A percentile compares a stretch with the other conserved stretches of the same genome.
Evolutionary conservation across 352 stramenopile species (phyloP).

Genomic region (Globisporangium cylindrosporum): DNA sequence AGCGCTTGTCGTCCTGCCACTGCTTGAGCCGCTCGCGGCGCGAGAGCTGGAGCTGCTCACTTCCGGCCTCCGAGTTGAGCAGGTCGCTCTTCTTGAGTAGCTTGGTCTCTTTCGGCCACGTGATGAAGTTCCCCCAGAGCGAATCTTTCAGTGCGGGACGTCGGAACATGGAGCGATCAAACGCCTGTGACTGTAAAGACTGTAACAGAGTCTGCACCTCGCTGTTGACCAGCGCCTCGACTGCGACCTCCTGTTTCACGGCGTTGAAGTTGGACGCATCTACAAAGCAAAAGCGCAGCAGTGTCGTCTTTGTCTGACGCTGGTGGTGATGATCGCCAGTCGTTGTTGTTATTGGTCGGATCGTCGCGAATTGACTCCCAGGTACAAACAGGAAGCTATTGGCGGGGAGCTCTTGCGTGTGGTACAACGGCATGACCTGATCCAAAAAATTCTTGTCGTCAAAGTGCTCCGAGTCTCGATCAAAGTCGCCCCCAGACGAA

Average conservation of each 20-base stretch:
- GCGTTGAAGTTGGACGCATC: constrained; percentile 78
- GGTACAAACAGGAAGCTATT: constrained; percentile 54
- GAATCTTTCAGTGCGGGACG: constrained; percentile 31
- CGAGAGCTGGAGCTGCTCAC: constrained; percentile 34
- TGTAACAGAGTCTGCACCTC: constrained; percentile 33
- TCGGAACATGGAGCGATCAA: constrained; percentile 58
- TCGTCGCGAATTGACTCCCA: constrained; percentile 29
- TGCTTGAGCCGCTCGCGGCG: constrained; percentile 73
- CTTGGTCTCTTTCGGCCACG: constrained; percentile 64
- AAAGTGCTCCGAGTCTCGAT: neutral
- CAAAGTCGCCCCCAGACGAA: neutral
- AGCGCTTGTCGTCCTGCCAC: constrained; percentile 77
- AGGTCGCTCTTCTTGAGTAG: constrained; percentile 29
- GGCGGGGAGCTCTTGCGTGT: constrained; percentile 9
- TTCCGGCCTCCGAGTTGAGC: constrained; percentile 15
- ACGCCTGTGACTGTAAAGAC: constrained; percentile 43
- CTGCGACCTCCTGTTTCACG: constrained; percentile 47
- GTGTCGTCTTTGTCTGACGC: constrained; percentile 17
- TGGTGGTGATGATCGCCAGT: neutral
- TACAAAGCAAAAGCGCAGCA: constrained; percentile 69
- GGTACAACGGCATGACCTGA: constrained; percentile 20
- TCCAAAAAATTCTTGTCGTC: constrained; percentile 13
- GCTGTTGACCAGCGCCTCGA: constrained; percentile 45
- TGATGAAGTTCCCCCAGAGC: constrained; percentile 48
- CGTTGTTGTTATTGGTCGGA: constrained; percentile 4